Evolutionary conservation across 352 stramenopile species (phyloP).

Genomic region (Phytophthora foliorum): DNA sequence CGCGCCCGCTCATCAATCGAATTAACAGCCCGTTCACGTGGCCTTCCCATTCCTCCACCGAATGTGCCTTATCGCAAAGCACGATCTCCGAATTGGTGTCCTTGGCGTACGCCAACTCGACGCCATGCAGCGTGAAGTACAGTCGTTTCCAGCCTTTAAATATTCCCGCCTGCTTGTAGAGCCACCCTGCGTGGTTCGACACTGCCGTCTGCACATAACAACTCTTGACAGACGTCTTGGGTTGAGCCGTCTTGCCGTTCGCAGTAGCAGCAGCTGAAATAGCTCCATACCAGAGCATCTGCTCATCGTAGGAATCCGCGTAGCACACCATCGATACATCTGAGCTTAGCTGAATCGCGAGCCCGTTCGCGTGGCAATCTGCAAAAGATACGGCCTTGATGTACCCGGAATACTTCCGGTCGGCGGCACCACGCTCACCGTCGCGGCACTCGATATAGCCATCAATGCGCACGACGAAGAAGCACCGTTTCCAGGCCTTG

Average conservation of each 20-base stretch:
- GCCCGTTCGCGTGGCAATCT: slow-evolving; percentile 72
- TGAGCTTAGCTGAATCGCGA: slow-evolving; percentile 78
- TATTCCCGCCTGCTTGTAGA: slow-evolving; percentile 79
- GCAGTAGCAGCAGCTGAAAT: slow-evolving; percentile 69
- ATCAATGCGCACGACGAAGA: slow-evolving; percentile 74
- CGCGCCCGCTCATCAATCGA: slow-evolving; percentile 65
- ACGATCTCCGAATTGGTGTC: slow-evolving; percentile 77
- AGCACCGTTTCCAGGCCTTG: slow-evolving; percentile 64
- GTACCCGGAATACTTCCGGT: slow-evolving; percentile 69
- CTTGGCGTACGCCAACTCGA: slow-evolving; percentile 75
- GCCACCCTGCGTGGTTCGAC: slow-evolving; percentile 82
- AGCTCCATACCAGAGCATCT: slow-evolving; percentile 85
- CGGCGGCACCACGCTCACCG: slow-evolving; percentile 45
- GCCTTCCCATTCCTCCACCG: slow-evolving; percentile 74
- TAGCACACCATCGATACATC: slow-evolving; percentile 78
- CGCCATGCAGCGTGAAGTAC: slow-evolving; percentile 84
- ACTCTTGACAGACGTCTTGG: slow-evolving; percentile 67
- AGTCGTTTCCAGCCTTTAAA: slow-evolving; percentile 88
- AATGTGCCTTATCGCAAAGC: slow-evolving; percentile 66
- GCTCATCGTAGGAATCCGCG: slow-evolving; percentile 81
- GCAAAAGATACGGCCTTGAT: slow-evolving; percentile 77
- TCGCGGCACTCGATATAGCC: slow-evolving; percentile 80
- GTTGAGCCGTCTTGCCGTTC: slow-evolving; percentile 53
- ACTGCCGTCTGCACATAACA: slow-evolving; percentile 80
- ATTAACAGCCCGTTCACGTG: slow-evolving; percentile 79